Base-by-base conservation (phyloP, 139 green algal species). In the Trebouxia sp. region DNA sequence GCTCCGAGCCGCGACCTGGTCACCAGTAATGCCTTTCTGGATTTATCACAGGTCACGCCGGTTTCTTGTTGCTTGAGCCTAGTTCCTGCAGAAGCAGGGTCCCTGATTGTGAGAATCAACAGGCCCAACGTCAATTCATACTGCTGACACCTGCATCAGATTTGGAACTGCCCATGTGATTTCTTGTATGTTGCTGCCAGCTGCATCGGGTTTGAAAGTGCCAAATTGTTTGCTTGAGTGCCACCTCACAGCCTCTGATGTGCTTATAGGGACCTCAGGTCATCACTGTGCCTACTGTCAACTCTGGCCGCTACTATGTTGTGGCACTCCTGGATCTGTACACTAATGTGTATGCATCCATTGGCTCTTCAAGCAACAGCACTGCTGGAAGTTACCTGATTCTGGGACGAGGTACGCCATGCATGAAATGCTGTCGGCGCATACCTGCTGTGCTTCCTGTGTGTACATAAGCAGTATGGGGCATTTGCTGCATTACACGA, bases 281-380 rank as follows among this genome's bases (percentile, higher is more conserved):
- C 50, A 22, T 80, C 75, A 80, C 75, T 69, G 32, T 80, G 0
- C 75, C 75, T 37, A 38, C 9, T 24, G 45, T 80, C n/a, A 38
- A 51, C 14, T 32, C 48, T 6, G 30, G 51, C 47, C 51, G 75
- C 42, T 80, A 70, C 50, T 80, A 50, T 48, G 51, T 80, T 69
- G 75, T 70, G 50, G 50, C 75, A 26, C 45, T 80, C 24, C 48
- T 48, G 12, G 75, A 80, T 50, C 50, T 50, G 14, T 80, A 80
- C 48, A 51, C 32, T 26, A 80, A 80, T 50, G 35, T 47, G 12
- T 69, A 41, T 38, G 50, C 30, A 20, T 17, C 35, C 3, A 17
- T 80, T 51, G 75, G 75, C 12, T 67, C 75, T 24, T 7, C 45
- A 9, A 70, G 32, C 50, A 80, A 69, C 50, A 69, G 24, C 5